Base-by-base conservation (phyloP, 1,139 yeast species). In the Candida anutae region DNA sequence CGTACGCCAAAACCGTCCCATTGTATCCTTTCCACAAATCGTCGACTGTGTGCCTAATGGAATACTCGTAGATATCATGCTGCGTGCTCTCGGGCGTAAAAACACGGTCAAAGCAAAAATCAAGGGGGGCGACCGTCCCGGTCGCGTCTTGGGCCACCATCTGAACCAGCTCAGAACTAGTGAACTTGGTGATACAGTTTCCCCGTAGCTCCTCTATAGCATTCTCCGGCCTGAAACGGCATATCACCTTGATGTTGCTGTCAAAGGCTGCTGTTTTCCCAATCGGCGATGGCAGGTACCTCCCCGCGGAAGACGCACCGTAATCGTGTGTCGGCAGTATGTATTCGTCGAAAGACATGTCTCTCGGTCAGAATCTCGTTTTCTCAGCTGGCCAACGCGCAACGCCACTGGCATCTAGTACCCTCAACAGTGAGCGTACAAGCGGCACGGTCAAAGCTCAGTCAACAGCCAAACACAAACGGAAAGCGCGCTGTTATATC, bases 1-100 rank as follows among this genome's bases (percentile, higher is more conserved):
- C 94, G 47, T 87, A 85, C 2, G 95, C 95, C 52, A 88, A 85
- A 1, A 88, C 77, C 0, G 95, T 88, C 6, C 90, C 94, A 46
- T 87, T 85, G 50, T 62, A 87, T 0, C 96, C 96, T 23, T 69
- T 64, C 37, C 84, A 65, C 22, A 84, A 62, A 39, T 80, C 90
- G 26, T 75, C 78, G 3, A 78, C 78, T 3, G 74, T 74, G 24
- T 65, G 72, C 25, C 56, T 48, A 11, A 80, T 66, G 2, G 84
- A 69, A 44, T 66, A 73, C 6, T 76, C 66, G 46, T 77, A 83
- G 3, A 87, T 57, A 8, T 77, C 77, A n/a, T 46, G 40, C 45
- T 81, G 94, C 1, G 65, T 43, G 4, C 76, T 38, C 1, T 49
- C 46, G 2, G 64, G 58, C 18, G 58, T 67, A 43, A 82, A 82